Evolutionary conservation across 176 grass and related monocot species (phyloP).

Genomic region (Ampelocalamus luodianensis): DNA sequence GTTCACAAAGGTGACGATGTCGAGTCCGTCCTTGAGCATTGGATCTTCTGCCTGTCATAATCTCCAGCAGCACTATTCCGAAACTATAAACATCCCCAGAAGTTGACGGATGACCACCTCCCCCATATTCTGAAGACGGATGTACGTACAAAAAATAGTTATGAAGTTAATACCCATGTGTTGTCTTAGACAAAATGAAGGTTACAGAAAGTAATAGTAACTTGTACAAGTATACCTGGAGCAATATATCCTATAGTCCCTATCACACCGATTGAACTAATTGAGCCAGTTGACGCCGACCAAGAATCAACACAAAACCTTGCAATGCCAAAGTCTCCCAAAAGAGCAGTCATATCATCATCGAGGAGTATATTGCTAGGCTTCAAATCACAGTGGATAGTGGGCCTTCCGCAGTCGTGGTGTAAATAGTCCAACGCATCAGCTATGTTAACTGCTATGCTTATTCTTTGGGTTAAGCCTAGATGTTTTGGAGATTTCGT

Average conservation of each 20-base stretch:
- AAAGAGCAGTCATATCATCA: conserved; percentile 45
- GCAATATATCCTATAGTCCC: conserved; percentile 66
- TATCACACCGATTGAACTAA: neutral
- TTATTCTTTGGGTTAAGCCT: conserved; percentile 40
- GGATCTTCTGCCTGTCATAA: too few relatives aligned
- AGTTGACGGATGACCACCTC: too few relatives aligned
- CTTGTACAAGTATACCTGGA: conserved; percentile 40
- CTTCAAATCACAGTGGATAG: conserved; percentile 61
- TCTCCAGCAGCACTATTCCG: too few relatives aligned
- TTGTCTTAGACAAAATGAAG: too few relatives aligned
- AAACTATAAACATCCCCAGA: too few relatives aligned
- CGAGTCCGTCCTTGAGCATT: too few relatives aligned
- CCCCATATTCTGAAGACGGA: too few relatives aligned
- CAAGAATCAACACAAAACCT: neutral
- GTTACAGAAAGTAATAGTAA: too few relatives aligned
- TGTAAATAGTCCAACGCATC: conserved; percentile 61
- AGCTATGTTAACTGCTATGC: conserved; percentile 41
- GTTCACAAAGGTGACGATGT: too few relatives aligned
- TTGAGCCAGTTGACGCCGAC: neutral
- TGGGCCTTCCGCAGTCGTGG: neutral
- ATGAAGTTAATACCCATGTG: too few relatives aligned
- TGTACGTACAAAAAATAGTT: too few relatives aligned
- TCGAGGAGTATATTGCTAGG: conserved; percentile 56
- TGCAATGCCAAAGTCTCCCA: conserved; percentile 66
- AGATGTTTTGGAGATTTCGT: conserved; percentile 25